Percentiles rank a stretch among this genome's conserved stretches.
Evolutionary conservation across 2,329 filamentous ascomycete species (phyloP).

Genomic region (Paraphaeosphaeria sporulosa): DNA sequence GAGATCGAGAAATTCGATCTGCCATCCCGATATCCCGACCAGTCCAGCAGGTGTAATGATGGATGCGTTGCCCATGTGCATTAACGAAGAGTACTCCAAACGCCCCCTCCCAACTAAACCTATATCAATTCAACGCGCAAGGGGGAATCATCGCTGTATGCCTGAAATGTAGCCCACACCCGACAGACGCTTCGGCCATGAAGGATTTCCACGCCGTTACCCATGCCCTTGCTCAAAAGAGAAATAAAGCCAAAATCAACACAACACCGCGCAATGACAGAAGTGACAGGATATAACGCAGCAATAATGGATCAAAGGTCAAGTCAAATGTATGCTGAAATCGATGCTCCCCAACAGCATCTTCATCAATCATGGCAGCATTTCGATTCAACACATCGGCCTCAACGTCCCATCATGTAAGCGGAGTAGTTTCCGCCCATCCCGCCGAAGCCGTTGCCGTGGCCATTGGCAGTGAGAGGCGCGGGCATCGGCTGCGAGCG

Average conservation of each 20-base stretch:
- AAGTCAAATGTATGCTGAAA: slow-evolving; percentile 39
- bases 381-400: slow-evolving; percentile 21
- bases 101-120: slow-evolving; percentile 41
- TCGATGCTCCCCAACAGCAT: slow-evolving; percentile 43
- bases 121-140: slow-evolving; percentile 48
- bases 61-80: slow-evolving; percentile 12
- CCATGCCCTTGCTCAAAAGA: slow-evolving; percentile 50
- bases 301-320: slow-evolving; percentile 41
- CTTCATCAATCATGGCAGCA: slow-evolving; percentile 46
- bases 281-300: slow-evolving; percentile 52
- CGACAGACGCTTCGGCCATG: slow-evolving; percentile 42
- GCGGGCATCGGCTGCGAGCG: slow-evolving; percentile 39
- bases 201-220: slow-evolving; percentile 48
- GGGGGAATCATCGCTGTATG: slow-evolving; percentile 55
- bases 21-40: slow-evolving; percentile 28
- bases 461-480: slow-evolving; percentile 41
- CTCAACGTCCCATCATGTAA: slow-evolving; percentile 51
- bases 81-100: slow-evolving; percentile 23
- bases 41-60: slow-evolving; percentile 25
- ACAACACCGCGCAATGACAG: slow-evolving; percentile 53
- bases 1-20: slow-evolving; percentile 22
- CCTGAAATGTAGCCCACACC: slow-evolving; percentile 50
- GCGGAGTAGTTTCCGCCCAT: slow-evolving; percentile 44
- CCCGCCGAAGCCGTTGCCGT: slow-evolving; percentile 40
- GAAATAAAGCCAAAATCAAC: slow-evolving; percentile 44